These are phyloP conservation scores for Eragrostis tef DNA, from an alignment of 202 grass and related monocot species.

Conservation along the genomic window DNA sequence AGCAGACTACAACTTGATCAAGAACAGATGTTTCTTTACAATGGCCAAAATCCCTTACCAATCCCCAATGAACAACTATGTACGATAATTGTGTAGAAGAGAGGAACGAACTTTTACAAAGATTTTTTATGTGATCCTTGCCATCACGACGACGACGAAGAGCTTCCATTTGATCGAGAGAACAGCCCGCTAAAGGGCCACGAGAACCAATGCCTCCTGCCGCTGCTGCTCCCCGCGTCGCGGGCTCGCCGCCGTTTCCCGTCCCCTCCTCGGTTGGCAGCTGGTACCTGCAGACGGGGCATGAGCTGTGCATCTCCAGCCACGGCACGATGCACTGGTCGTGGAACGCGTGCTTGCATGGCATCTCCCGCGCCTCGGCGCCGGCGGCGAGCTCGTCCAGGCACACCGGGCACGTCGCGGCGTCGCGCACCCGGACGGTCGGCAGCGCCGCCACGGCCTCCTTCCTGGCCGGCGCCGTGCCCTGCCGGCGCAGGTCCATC, in stretches of 20 bases:
- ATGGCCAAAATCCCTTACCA: background rate
- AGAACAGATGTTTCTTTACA: constrained; percentile 31
- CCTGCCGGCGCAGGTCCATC: constrained; percentile 62
- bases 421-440: constrained; percentile 53
- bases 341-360: constrained; percentile 83
- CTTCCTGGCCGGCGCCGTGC: constrained; percentile 67
- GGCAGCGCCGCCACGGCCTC: constrained; percentile 73
- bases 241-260: constrained; percentile 1
- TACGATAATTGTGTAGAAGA: background rate
- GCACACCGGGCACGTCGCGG: constrained; percentile 69
- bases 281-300: constrained; percentile 81
- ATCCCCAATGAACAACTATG: constrained; percentile 18
- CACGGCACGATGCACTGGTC: constrained; percentile 68
- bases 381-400: constrained; percentile 69
- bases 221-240: constrained; percentile 18
- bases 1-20: background rate
- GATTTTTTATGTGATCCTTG: background rate
- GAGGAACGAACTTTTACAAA: background rate
- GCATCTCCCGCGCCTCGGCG: constrained; percentile 77
- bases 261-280: constrained; percentile 64
- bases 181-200: constrained; percentile 55
- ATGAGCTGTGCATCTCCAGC: constrained; percentile 86
- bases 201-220: constrained; percentile 54
- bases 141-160: constrained; percentile 52
- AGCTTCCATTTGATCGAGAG: constrained; percentile 51